Percentiles rank a stretch among this genome's conserved stretches.
Evolutionary conservation across 306 rosid genomes (phyloP).

Genomic region (Vigna trinervia): DNA sequence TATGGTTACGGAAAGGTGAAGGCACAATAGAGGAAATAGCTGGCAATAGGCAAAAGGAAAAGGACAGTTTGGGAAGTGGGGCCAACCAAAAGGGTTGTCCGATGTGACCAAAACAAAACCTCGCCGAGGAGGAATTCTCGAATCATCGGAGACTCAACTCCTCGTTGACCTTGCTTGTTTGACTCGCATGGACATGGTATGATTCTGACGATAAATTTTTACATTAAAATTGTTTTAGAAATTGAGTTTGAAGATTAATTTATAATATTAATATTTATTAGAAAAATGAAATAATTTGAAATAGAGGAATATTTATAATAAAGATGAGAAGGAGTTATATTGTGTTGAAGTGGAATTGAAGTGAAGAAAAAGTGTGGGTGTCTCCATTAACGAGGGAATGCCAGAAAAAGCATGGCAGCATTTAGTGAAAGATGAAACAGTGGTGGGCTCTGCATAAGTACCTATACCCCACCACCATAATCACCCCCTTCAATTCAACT

Average conservation of each 20-base stretch:
- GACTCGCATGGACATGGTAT: too few species aligned
- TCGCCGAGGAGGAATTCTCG: too few species aligned
- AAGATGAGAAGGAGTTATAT: background rate
- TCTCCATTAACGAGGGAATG: background rate
- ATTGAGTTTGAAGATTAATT: too few species aligned
- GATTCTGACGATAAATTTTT: too few species aligned
- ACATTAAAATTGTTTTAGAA: too few species aligned
- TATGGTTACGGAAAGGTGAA: slow-evolving; percentile 35
- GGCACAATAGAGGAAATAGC: slow-evolving; percentile 50
- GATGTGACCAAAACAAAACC: too few species aligned
- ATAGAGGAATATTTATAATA: too few species aligned
- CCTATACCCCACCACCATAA: background rate
- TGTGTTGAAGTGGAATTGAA: background rate
- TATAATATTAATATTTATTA: too few species aligned
- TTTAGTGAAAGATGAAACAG: background rate
- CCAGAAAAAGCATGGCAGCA: background rate
- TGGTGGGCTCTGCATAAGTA: background rate
- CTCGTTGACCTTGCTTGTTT: too few species aligned
- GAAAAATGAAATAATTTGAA: too few species aligned
- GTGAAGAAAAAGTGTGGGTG: background rate
- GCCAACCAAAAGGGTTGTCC: background rate
- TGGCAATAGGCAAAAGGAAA: slow-evolving; percentile 49
- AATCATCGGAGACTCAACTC: too few species aligned
- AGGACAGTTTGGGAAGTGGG: slow-evolving; percentile 39
- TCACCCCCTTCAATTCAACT: background rate